Evolutionary conservation across 257 asterid genomes (phyloP), one percentile per base, ranked within the genome.

Genomic region (Anisodus acutangulus): DNA sequence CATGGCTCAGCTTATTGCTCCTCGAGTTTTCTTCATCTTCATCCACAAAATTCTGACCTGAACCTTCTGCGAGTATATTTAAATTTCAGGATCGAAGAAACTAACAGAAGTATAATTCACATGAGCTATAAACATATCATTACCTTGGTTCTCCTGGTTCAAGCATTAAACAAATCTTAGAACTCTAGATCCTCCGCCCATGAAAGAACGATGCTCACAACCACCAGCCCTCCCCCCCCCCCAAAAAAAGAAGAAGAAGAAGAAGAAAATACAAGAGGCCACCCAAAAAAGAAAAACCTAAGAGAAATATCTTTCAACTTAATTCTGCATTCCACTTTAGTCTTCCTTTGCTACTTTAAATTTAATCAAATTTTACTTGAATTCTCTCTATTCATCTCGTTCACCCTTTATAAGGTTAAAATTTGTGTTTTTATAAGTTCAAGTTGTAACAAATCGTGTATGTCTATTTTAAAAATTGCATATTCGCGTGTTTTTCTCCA

Each of bases 11-110:
- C 37, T 22, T 80, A 39, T 80, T 58, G 19, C 70, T 80, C 62
- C 54, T 64, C 17, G 83, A 11, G 17, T 84, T 57, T n/a, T 88
- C 71, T 62, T 68, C 59, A 47, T 70, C 83, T 26, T 85, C 85
- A 54, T 89, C 88, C 68, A 26, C 85, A 85, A 89, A 89, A 53
- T 80, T 80, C 58, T 80, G 70, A 39, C 83, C 83, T 17, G 71
- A 80, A 37, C 70, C 83, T 80, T 58, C 83, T 57, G 71, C 10
- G 35, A n/a, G 26, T 45, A 9, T 8, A 9, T 17, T 43, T 9
- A 71, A 43, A 71, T 45, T 45, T 71, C 79, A 45, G 79, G 26
- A 19, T 9, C 79, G 9, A 71, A 71, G 79, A 71, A 71, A 71
- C 58, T 43, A 17, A 45, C 17, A 71, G 79, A 71, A 71, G 37